These are phyloP conservation scores for Nitzschia inconspicua DNA, from an alignment of 108 stramenopile species.

Conservation along the genomic window DNA sequence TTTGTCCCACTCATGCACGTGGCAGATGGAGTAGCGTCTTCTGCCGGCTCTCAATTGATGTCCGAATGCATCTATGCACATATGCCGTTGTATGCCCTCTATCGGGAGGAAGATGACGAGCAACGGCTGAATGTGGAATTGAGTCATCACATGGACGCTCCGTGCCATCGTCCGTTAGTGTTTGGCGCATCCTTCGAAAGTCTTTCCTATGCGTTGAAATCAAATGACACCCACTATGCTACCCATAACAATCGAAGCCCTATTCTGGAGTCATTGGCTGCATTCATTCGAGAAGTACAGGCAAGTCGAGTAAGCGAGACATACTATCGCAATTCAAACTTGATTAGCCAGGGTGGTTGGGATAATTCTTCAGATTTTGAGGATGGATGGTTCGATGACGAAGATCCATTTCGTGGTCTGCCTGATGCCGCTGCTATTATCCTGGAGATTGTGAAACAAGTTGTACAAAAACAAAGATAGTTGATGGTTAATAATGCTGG, in stretches of 20 bases:
- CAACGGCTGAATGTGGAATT: conserved; percentile 32
- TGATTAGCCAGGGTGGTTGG: background rate
- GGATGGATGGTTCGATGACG: background rate
- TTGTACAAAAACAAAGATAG: conserved; percentile 7
- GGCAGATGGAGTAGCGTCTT: conserved; percentile 32
- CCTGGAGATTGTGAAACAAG: conserved; percentile 29
- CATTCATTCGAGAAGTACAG: conserved; percentile 14
- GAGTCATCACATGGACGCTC: conserved; percentile 16
- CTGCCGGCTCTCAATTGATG: conserved; percentile 34
- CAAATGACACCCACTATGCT: background rate
- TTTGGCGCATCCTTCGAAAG: conserved; percentile 25
- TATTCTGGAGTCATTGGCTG: conserved; percentile 1
- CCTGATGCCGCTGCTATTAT: conserved; percentile 31
- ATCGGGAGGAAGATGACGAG: conserved; percentile 21
- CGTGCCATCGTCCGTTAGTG: conserved; percentile 13
- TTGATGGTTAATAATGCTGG: background rate
- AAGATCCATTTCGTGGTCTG: conserved; percentile 27
- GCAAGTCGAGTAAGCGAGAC: conserved; percentile 12
- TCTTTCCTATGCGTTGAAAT: background rate
- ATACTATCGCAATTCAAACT: conserved; percentile 13
- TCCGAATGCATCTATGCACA: conserved; percentile 32
- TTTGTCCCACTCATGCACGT: conserved; percentile 35
- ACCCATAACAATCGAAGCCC: background rate
- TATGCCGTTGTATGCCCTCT: conserved; percentile 20
- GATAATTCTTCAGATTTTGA: too few relatives aligned